Evolutionary conservation across 352 stramenopile genomes (phyloP).

Genomic region (Phytophthora podocarpi): DNA sequence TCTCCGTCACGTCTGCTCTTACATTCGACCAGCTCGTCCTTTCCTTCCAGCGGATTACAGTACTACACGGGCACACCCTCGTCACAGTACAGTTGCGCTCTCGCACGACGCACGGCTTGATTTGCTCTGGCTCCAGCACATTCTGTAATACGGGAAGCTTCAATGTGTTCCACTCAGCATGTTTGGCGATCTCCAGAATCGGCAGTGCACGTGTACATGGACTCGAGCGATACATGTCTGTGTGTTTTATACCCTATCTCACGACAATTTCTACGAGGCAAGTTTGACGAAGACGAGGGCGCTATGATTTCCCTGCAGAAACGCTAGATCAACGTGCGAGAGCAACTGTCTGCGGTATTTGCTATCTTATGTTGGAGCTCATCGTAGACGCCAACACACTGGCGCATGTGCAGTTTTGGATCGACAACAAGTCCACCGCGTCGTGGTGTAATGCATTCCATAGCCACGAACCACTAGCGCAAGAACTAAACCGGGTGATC

Average conservation of each 20-base stretch:
- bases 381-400: background rate
- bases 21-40: too few relatives aligned
- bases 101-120: too few relatives aligned
- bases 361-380: background rate
- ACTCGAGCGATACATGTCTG: background rate
- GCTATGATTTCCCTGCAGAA: background rate
- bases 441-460: constrained; percentile 9
- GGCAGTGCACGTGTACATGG: too few relatives aligned
- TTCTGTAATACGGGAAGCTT: too few relatives aligned
- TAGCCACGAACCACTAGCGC: background rate
- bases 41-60: too few relatives aligned
- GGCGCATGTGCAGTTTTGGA: background rate
- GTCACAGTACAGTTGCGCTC: too few relatives aligned
- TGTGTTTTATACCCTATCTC: background rate
- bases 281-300: background rate
- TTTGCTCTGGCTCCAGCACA: too few relatives aligned
- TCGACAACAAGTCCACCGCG: constrained; percentile 7
- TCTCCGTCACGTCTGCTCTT: too few relatives aligned
- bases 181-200: too few relatives aligned
- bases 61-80: too few relatives aligned
- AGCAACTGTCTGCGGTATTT: background rate
- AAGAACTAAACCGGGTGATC: constrained; percentile 1
- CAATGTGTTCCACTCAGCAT: too few relatives aligned
- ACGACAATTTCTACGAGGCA: background rate
- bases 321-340: constrained; percentile 5